Base-by-base conservation (phyloP, 768 basidiomycete species). In the Rhizopogon salebrosus region DNA sequence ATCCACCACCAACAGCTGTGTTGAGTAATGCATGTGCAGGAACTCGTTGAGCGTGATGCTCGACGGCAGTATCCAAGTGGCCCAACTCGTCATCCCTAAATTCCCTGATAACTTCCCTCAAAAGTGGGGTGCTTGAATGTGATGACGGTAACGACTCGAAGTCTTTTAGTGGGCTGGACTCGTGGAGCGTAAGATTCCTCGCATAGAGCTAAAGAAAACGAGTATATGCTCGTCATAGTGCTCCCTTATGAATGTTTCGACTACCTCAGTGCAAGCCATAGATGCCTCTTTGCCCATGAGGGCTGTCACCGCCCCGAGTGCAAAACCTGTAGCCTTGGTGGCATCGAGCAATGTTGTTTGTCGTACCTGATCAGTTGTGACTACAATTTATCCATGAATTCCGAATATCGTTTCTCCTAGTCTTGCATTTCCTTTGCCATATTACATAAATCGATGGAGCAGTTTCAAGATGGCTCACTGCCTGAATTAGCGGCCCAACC, bases 251-350 rank as follows among this genome's bases (percentile, higher is more conserved):
- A 92, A 92, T 0, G 95, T 97, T 68, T 98, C 95, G 18, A 98
- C 94, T 0, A 95, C 95, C 68, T 98, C 95, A 0, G 95, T 98
- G 62, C 95, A 98, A 6, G 95, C 95, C 95, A 98, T 98, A 0
- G 95, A 93, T 11, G 94, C 92, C 60, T 97, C 88, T 63, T 84
- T 88, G 35, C 95, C 89, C 80, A 95, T 77, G 20, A 95, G 70
- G 0, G 91, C 95, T 0, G 95, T 97, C 0, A 74, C 79, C 5
- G 85, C 86, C 5, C 95, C 95, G 7, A 98, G 73, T 3, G 88
- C 87, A 64, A 89, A 95, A 5, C 94, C 94, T 48, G 86, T 87
- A 5, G 81, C 82, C 64, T 93, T 91, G 57, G 95, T 95, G 5
- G 92, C 76, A 31, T 92, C 89, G 52, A 84, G 84, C 39, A 98